phyloP scores from a whole-genome alignment of 1,139 yeast species.

The Saccharomycopsis hybrid region DNA sequence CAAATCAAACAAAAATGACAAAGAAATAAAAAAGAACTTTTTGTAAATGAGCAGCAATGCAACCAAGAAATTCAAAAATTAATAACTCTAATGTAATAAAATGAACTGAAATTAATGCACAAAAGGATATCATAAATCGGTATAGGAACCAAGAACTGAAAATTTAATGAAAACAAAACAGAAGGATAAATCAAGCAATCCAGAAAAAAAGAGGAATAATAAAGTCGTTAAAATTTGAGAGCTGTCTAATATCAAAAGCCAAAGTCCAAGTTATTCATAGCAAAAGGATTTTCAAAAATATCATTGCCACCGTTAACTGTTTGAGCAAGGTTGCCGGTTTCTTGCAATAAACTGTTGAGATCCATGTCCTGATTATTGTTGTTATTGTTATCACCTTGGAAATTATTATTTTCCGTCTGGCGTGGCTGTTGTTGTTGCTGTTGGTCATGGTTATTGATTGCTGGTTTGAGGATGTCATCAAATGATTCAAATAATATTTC shows the following conservation, averaged over 20 bases:
- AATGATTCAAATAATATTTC: slow-evolving; percentile 11
- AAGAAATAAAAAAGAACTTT: too few species aligned
- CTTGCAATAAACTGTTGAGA: slow-evolving; percentile 8
- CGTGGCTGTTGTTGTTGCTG: slow-evolving; percentile 3
- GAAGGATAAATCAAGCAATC: too few species aligned
- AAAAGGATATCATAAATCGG: too few species aligned
- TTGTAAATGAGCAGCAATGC: too few species aligned
- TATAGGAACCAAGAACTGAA: too few species aligned
- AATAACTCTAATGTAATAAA: too few species aligned
- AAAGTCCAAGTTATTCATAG: slow-evolving; percentile 8
- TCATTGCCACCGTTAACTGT: background rate
- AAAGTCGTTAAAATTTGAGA: too few species aligned
- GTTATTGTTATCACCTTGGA: background rate
- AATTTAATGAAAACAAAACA: too few species aligned
- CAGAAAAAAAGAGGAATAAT: too few species aligned
- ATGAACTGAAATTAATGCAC: too few species aligned
- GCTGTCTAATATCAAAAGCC: too few species aligned
- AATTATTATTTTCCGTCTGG: background rate
- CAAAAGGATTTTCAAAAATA: slow-evolving; percentile 14
- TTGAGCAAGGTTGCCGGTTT: background rate
- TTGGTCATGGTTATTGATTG: background rate
- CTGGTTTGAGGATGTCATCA: background rate
- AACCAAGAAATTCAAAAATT: background rate
- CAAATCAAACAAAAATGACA: too few species aligned
- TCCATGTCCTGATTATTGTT: slow-evolving; percentile 6